Conservation (phyloP, 768 basidiomycete species). For the Cantharellus cinnabarinus region DNA sequence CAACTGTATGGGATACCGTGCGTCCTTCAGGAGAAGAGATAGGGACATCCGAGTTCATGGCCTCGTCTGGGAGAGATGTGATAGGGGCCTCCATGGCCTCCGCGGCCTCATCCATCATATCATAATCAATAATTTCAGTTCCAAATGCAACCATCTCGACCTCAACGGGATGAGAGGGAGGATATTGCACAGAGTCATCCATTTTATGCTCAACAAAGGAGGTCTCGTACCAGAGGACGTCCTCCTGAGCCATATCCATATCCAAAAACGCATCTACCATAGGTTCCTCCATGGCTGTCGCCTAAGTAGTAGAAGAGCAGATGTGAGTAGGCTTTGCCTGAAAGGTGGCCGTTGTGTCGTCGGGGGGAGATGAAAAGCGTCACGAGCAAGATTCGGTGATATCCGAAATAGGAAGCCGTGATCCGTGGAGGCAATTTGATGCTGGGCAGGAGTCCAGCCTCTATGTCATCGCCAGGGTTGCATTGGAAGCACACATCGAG, state of each 20-base stretch:
- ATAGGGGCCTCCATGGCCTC: not conserved
- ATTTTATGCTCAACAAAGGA: not conserved
- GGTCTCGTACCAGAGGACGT: not conserved
- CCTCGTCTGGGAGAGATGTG: not conserved
- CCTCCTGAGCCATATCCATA: not conserved
- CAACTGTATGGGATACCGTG: not conserved
- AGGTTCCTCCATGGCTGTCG: not conserved
- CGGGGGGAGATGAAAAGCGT: too few relatives aligned
- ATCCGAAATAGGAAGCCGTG: too few relatives aligned
- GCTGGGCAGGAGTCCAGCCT: too few relatives aligned
- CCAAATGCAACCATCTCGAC: not conserved
- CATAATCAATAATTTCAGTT: not conserved
- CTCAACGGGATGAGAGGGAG: not conserved
- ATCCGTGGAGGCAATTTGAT: too few relatives aligned
- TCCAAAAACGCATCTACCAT: not conserved
- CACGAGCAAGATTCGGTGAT: too few relatives aligned
- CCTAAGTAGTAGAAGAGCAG: too few relatives aligned
- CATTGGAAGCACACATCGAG: too few relatives aligned
- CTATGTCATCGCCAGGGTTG: too few relatives aligned
- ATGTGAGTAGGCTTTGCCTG: too few relatives aligned
- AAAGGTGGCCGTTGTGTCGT: too few relatives aligned
- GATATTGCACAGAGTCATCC: not conserved
- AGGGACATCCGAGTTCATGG: not conserved
- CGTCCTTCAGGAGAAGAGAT: not conserved
- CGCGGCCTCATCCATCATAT: not conserved